A percentile compares a stretch with the other conserved stretches of the same genome.
These are phyloP conservation scores for Psilocybe azurescens DNA, from an alignment of 768 basidiomycete genomes.

Conservation along the genomic window DNA sequence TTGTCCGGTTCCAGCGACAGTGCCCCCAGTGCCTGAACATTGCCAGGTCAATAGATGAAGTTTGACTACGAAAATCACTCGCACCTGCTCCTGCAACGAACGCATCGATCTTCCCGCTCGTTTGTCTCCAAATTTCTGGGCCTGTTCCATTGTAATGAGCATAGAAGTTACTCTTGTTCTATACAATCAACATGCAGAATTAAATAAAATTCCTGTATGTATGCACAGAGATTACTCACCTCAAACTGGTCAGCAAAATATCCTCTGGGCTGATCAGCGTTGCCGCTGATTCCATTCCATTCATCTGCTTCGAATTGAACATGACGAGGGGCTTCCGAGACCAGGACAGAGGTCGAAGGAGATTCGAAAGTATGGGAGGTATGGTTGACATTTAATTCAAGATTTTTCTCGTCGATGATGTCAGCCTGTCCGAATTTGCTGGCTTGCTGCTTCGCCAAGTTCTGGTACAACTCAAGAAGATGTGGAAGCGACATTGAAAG, in stretches of 20 bases:
- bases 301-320: constrained; percentile 41
- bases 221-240: constrained; percentile 26
- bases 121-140: constrained; percentile 95
- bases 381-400: constrained; percentile 13
- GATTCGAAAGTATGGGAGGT: constrained; percentile 42
- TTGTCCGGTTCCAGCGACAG: constrained; percentile 83
- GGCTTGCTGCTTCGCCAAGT: constrained; percentile 85
- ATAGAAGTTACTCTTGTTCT: constrained; percentile 90
- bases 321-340: constrained; percentile 53
- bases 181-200: neutral
- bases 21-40: constrained; percentile 90
- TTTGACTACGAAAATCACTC: neutral
- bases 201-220: neutral
- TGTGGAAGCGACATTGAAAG: neutral
- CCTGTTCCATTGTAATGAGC: constrained; percentile 92
- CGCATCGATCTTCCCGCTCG: constrained; percentile 78
- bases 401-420: constrained; percentile 27
- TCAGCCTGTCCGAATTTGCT: constrained; percentile 66
- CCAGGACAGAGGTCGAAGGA: constrained; percentile 54
- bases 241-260: constrained; percentile 99
- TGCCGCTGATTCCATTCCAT: constrained; percentile 36
- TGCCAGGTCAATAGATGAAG: neutral
- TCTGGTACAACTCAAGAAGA: constrained; percentile 49
- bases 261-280: constrained; percentile 66
- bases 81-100: constrained; percentile 91